Evolutionary conservation across 345 rosid species (phyloP), one percentile per base, ranked within the genome.

Genomic region (Populus pruinosa): DNA sequence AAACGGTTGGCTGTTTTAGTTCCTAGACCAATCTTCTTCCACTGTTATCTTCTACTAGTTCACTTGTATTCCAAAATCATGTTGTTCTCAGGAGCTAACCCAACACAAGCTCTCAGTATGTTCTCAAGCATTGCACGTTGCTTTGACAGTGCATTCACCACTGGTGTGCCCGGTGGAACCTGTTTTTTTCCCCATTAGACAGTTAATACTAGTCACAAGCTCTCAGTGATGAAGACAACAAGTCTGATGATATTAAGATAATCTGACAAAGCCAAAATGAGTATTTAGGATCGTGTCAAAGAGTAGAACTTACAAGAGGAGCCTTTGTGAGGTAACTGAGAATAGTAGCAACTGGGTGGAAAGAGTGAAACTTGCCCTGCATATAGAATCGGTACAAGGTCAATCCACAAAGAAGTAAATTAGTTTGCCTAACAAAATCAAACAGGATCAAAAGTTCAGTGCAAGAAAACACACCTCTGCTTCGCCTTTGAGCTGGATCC

Each of bases 41-140:
- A 41, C 80, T 56, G 39, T 69, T 21, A 33, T 55, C 41, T 11
- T 41, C 11, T 8, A 21, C 29, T 27, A 7, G 27, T 75, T 90
- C 97, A 93, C 87, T 93, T 96, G 91, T 93, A 96, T 68, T 96
- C 99, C 89, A 96, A 81, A 77, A 93, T 96, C 99, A 96, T 96
- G 90, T 96, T 93, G 86, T 93, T 96, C 87, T 96, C 99, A 0
- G 98, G 98, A 3, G 98, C 91, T 87, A 96, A 84, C 0, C 99
- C 98, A 65, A 96, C 83, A 33, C 99, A 96, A 59, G 97, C 97
- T 89, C 98, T 87, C 82, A 96, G 76, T 56, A 96, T 93, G 83
- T 96, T 96, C 90, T 96, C 99, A 61, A 93, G 91, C 99, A 96
- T 96, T 2, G 98, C 97, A 8, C 98, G 85, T 85, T 96, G 99